These are phyloP conservation scores for Coemansia umbellata DNA, from an alignment of 192 early-diverging fungal genomes.

Conservation along the genomic window DNA sequence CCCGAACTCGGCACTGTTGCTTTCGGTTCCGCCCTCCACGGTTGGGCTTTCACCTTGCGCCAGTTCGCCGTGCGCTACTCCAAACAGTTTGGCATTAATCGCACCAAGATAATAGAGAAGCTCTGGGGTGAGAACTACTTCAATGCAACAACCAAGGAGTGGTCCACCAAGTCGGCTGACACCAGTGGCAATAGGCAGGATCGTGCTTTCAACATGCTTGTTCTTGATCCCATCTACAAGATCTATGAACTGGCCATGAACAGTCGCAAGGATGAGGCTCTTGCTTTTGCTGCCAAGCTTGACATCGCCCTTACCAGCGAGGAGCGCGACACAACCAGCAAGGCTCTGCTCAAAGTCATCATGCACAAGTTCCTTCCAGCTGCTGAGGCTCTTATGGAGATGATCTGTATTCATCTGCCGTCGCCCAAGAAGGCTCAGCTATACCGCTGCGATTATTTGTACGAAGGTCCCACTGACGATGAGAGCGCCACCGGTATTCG, in stretches of 20 bases:
- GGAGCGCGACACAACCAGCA: constrained; percentile 87
- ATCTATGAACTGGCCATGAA: constrained; percentile 95
- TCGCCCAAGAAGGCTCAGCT: constrained; percentile 88
- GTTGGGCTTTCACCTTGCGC: constrained; percentile 98
- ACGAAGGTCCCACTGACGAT: constrained; percentile 95
- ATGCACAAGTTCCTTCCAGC: constrained; percentile 99
- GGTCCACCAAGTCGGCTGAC: constrained; percentile 75
- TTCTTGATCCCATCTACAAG: constrained; percentile 96
- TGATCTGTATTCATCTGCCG: constrained; percentile 98
- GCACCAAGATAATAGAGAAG: constrained; percentile 90
- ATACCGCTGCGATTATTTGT: constrained; percentile 90
- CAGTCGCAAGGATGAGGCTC: constrained; percentile 86
- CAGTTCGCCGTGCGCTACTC: constrained; percentile 95
- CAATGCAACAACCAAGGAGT: constrained; percentile 97
- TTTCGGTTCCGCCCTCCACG: constrained; percentile 98
- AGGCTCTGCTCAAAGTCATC: constrained; percentile 89
- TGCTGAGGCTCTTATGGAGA: constrained; percentile 95
- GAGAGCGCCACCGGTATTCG: constrained; percentile 86
- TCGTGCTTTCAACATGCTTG: constrained; percentile 97
- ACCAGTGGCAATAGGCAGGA: constrained; percentile 77
- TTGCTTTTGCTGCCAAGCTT: constrained; percentile 80
- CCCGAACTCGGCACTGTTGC: constrained; percentile 94
- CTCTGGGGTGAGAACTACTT: constrained; percentile 99
- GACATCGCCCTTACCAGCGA: constrained; percentile 77
- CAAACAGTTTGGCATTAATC: constrained; percentile 97